Evolutionary conservation across 2,329 filamentous ascomycete genomes (phyloP), one percentile per base, ranked within the genome.

Genomic region (Thielaviopsis populi): DNA sequence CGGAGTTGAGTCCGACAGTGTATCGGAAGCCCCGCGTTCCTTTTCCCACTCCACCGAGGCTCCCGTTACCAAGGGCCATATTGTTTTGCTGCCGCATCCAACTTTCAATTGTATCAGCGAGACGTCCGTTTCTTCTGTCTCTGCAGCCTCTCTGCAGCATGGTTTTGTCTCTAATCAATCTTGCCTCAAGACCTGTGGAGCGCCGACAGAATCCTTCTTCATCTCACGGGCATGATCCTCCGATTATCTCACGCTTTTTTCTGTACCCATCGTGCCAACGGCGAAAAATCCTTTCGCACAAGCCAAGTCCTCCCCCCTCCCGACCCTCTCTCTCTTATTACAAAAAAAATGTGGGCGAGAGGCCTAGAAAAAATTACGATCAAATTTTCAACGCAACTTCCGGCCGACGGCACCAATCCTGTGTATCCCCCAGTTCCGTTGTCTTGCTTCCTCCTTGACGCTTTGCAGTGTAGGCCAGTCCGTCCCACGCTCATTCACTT

Each of bases 371-470:
- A 56, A 56, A 56, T 56, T 56, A n/a, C 27, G 13, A 56, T 27
- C 22, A 56, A 30, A 56, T n/a, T 56, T 30, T 56, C 30, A 56
- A 30, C 50, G 37, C 50, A 27, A 56, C 27, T 56, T n/a, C 50
- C 46, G 46, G 50, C 50, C 50, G 50, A 56, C 50, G 50, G 50
- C 50, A 56, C 37, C 50, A 56, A 56, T 56, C 50, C 50, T 56
- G 27, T 56, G 50, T 56, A 19, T 56, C 30, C 50, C 24, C 27
- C 24, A 46, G 6, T 46, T 46, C 42, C 19, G 24, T 24, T 50
- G 19, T 24, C n/a, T 27, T 50, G 22, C 46, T 15, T 50, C 27
- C 50, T 56, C 50, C 37, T 56, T 56, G 27, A 33, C 17, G 30
- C 50, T 56, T 33, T 56, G 13, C 50, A 56, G 27, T 37, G 33